These are phyloP conservation scores for Sanghuangporus baumii DNA, from an alignment of 1,284 basidiomycete genomes.

Conservation along the genomic window DNA sequence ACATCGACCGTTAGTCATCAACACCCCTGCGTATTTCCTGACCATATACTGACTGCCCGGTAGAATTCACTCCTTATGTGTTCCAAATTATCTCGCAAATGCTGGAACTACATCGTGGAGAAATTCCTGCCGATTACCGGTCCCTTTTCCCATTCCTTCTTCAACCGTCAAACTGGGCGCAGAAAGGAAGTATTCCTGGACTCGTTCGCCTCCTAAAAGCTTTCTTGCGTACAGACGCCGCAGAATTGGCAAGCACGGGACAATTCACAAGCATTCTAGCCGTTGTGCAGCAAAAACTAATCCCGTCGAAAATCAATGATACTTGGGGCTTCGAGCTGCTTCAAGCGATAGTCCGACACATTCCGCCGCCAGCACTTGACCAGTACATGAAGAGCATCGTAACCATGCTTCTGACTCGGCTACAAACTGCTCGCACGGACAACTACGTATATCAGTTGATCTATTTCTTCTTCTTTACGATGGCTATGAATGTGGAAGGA, in stretches of 20 bases:
- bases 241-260: constrained; percentile 63
- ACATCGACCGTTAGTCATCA: constrained; percentile 74
- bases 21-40: background rate
- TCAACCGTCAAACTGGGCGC: constrained; percentile 86
- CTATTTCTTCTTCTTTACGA: constrained; percentile 70
- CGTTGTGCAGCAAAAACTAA: constrained; percentile 86
- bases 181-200: constrained; percentile 94
- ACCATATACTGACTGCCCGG: background rate
- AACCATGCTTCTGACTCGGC: constrained; percentile 76
- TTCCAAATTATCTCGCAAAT: constrained; percentile 98
- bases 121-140: constrained; percentile 76
- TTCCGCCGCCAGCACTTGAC: constrained; percentile 63
- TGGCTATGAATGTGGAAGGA: constrained; percentile 72
- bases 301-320: constrained; percentile 88
- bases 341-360: constrained; percentile 67
- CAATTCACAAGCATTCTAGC: constrained; percentile 82
- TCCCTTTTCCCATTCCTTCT: constrained; percentile 80
- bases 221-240: constrained; percentile 71
- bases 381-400: constrained; percentile 77
- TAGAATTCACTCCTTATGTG: constrained; percentile 96
- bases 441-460: constrained; percentile 84
- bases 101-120: constrained; percentile 73
- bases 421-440: constrained; percentile 89
- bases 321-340: constrained; percentile 88
- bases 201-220: constrained; percentile 87